Base-by-base conservation (phyloP, 805 yeast genomes). In the Naumovozyma castellii region DNA sequence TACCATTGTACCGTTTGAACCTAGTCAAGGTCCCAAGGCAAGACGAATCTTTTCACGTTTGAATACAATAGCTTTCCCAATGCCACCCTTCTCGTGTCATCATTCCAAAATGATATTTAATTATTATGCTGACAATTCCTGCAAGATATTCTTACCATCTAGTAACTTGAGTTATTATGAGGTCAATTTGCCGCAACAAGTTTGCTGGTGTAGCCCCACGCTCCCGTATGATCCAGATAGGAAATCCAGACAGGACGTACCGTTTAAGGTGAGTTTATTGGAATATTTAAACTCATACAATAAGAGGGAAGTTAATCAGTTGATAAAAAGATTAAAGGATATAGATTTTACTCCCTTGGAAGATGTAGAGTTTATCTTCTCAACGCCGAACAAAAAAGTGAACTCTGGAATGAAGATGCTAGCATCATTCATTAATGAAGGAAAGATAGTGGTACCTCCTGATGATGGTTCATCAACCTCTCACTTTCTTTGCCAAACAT, bases 81-180 rank as follows among this genome's bases (percentile, higher is more conserved):
- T 66, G 64, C 59, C 63, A 5, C 67, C 61, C 15, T 72, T 45
- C 48, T 59, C 73, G 0, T 64, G 71, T 3, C 87, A 81, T 54
- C 90, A 81, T 54, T 69, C 84, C 1, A 81, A 81, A 52, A 61
- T 80, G 71, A 75, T 80, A 67, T 60, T 81, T 12, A 80, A 80
- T 49, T 61, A 71, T 42, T 76, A 66, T 49, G 53, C 53, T 2
- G 73, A 73, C 44, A 62, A 61, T 14, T 57, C 69, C 0, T 56
- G 69, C 25, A 77, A 73, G 50, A 55, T 81, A 0, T 74, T 73
- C 17, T 61, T 80, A 18, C 73, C 79, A 55, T 74, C 85, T 1
- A 69, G 73, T 54, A 81, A 81, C 54, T 53, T 79, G 39, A 75
- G 79, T 1, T 55, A 56, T 28, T 51, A 69, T 0, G 88, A 81